A percentile compares a stretch with the other conserved stretches of the same genome.
phyloP scores from a whole-genome alignment of 208 protist species.

The Vickermania spadyakhi region DNA sequence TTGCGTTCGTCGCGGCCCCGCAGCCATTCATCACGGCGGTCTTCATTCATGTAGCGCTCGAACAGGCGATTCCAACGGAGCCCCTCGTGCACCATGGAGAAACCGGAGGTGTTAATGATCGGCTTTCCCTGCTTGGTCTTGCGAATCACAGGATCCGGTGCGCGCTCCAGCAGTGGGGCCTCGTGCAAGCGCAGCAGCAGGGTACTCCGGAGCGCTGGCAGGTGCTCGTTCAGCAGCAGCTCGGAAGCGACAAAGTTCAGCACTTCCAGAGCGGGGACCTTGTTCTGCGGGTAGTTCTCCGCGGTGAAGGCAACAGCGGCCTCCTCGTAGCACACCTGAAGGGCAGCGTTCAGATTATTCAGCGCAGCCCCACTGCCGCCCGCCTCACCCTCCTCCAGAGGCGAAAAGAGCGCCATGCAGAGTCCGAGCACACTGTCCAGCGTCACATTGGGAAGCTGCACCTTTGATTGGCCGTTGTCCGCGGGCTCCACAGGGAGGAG shows the following conservation, averaged over 20 bases:
- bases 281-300: conserved; percentile 21
- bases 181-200: conserved; percentile 13
- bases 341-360: conserved; percentile 13
- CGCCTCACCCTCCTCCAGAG: conserved; percentile 3
- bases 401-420: conserved; percentile 14
- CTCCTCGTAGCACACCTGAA: conserved; percentile 33
- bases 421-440: conserved; percentile 20
- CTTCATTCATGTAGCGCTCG: conserved; percentile 44
- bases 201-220: neutral
- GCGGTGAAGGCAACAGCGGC: conserved; percentile 29
- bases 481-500: conserved; percentile 5
- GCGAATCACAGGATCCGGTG: neutral
- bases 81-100: conserved; percentile 25
- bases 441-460: neutral
- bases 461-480: neutral
- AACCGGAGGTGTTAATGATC: conserved; percentile 4
- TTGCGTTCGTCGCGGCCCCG: conserved; percentile 44
- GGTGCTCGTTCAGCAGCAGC: conserved; percentile 13
- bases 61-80: conserved; percentile 29
- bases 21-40: conserved; percentile 75
- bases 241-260: conserved; percentile 25
- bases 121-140: neutral
- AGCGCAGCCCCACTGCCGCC: conserved; percentile 8
- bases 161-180: neutral
- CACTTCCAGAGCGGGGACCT: conserved; percentile 22